These are phyloP conservation scores for Starmerella potacharoeniae DNA, from an alignment of 805 yeast genomes.

Conservation along the genomic window DNA sequence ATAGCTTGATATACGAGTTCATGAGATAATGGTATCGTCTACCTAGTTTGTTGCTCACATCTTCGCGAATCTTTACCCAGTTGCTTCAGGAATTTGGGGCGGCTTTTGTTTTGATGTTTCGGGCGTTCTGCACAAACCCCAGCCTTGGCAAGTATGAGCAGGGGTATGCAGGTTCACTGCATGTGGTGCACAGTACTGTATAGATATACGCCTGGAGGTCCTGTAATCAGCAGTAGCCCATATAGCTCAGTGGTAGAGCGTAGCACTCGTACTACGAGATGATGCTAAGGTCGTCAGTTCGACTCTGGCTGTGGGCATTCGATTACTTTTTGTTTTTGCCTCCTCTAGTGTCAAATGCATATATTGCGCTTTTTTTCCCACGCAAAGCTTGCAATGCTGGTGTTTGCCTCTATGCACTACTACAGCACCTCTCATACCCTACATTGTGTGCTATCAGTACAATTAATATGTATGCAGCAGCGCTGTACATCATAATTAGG, in stretches of 20 bases:
- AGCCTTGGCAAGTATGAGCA: neutral
- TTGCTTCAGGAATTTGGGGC: too few relatives aligned
- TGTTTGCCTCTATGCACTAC: too few relatives aligned
- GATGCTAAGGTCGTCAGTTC: constrained; percentile 23
- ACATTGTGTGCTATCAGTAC: too few relatives aligned
- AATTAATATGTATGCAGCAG: too few relatives aligned
- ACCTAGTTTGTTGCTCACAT: too few relatives aligned
- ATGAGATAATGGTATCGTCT: neutral
- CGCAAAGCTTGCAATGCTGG: too few relatives aligned
- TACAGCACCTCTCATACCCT: too few relatives aligned
- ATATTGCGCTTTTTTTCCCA: neutral
- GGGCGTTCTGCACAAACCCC: neutral
- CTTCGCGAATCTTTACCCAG: too few relatives aligned
- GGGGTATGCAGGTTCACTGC: neutral
- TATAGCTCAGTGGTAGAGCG: constrained; percentile 24
- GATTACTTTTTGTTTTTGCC: neutral
- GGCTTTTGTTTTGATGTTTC: too few relatives aligned
- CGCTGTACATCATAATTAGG: too few relatives aligned
- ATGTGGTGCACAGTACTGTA: too few relatives aligned
- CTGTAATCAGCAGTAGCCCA: constrained; percentile 12
- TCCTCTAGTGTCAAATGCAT: neutral
- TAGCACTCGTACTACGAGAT: constrained; percentile 20
- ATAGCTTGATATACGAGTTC: neutral
- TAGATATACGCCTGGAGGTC: too few relatives aligned
- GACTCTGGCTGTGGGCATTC: constrained; percentile 22